Base-by-base conservation (phyloP, 768 basidiomycete genomes). In the Sporobolomyces phaffii region DNA sequence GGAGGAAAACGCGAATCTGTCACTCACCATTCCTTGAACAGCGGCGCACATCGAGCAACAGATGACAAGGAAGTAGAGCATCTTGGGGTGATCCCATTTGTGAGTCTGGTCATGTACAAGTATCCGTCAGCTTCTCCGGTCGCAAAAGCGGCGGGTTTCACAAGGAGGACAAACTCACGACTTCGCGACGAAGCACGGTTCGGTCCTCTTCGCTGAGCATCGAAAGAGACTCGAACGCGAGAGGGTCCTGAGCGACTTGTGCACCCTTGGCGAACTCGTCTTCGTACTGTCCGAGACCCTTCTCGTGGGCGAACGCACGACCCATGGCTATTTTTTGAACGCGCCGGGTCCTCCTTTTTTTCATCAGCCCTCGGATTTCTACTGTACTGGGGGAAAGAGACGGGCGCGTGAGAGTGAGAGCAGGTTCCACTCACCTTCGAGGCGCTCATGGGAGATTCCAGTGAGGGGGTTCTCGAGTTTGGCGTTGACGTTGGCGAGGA, bases 391-490 rank as follows among this genome's bases (percentile, higher is more conserved):
- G n/a, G n/a, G n/a, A n/a, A 48, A 40, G 22, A 33, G 20, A 60
- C 44, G 41, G 24, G 52, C 24, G 38, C 24, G 29, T 24, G 31
- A 24, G 53, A 6, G 53, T 4, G 51, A 53, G 15, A 26, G 38
- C n/a, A n/a, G n/a, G n/a, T n/a, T 29, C 22, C 20, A 29, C 56
- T 38, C 26, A 68, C 60, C 33, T 50, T 61, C 66, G 34, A 43
- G 29, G 18, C 59, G n/a, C 10, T 50, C 60, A 28, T 31, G 50
- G 2, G 33, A 24, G 31, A 56, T 61, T 17, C 65, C 65, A 48
- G 83, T 80, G 77, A 93, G 90, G 76, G 92, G 88, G 78, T 90
- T 85, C 75, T 85, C 82, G 56, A 93, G 83, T 78, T 91, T 88
- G 38, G 84, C 83, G 73, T 84, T 85, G 56, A 93, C 83, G 33